Evolutionary conservation across 1,284 basidiomycete genomes (phyloP), one percentile per base, ranked within the genome.

Genomic region (Moniliella sp.): DNA sequence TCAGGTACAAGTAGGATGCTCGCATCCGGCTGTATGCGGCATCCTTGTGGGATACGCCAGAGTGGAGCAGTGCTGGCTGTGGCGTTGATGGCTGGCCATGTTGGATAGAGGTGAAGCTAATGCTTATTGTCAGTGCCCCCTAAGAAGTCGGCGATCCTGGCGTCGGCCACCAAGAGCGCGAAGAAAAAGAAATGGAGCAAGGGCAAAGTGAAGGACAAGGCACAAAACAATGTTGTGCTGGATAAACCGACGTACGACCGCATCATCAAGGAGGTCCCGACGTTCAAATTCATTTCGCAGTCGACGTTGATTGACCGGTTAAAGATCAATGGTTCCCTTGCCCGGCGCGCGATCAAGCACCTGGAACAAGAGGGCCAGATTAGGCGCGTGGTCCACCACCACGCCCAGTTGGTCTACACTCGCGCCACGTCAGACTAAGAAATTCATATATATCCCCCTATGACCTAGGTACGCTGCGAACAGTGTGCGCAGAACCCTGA

Each of bases 181-280:
- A 93, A 93, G 74, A 94, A 94, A 74, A 94, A 94, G 78, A 94
- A 94, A 74, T 94, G 86, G 86, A 93, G 84, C 52, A 94, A 94
- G 74, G 86, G 86, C 65, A 91, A 91, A 69, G 84, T 93, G 65
- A 93, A 93, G 76, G 84, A 93, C 70, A 93, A 93, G 76, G 58
- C 63, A 42, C 59, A 64, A 46, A 82, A 88, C 71, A 74, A 79
- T 60, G 86, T 94, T 64, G 69, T 76, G 54, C 75, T 91, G 23
- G 57, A 61, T 47, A 45, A 48, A 25, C 47, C 71, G 34, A 75
- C 71, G 43, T 91, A 71, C 72, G 86, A 93, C 71, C 80, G 81
- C 62, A 84, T 93, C 70, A 65, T 93, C 60, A 97, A 97, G 75
- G 91, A 99, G 67, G 84, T 88, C 65, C 91, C 91, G 30, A 88